Percentiles rank a stretch among this genome's conserved stretches.
Conservation (phyloP, 1,139 yeast genomes). For the Lodderomyces oxycetoniae region DNA sequence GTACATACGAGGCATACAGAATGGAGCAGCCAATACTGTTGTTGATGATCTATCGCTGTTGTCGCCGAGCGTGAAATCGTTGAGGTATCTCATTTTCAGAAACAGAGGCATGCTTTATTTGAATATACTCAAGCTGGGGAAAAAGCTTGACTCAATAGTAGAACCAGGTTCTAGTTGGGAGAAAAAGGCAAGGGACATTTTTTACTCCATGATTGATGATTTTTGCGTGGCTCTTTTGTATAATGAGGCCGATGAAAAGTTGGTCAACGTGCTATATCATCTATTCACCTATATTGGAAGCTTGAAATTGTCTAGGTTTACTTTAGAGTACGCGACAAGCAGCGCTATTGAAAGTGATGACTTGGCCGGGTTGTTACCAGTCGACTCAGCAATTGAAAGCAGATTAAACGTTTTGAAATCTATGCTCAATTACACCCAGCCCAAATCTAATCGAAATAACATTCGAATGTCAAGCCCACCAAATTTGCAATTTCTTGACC, state of each 20-base stretch:
- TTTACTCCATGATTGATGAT: slow-evolving; percentile 51
- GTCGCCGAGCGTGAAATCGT: slow-evolving; percentile 67
- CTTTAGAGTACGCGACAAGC: slow-evolving; percentile 59
- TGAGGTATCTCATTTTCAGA: slow-evolving; percentile 73
- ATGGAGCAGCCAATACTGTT: slow-evolving; percentile 28
- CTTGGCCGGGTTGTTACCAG: slow-evolving; percentile 34
- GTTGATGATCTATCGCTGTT: slow-evolving; percentile 42
- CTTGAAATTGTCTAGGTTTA: slow-evolving; percentile 51
- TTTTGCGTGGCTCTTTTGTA: slow-evolving; percentile 52
- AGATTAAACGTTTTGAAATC: background rate
- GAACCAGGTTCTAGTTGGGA: slow-evolving; percentile 6
- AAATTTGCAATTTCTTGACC: slow-evolving; percentile 18
- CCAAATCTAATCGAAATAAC: background rate
- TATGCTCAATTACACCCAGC: background rate
- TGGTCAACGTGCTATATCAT: slow-evolving; percentile 45
- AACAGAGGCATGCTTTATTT: slow-evolving; percentile 75
- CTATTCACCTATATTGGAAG: slow-evolving; percentile 47
- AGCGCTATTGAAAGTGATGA: slow-evolving; percentile 46
- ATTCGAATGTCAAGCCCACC: background rate
- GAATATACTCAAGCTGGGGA: slow-evolving; percentile 31
- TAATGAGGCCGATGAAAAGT: slow-evolving; percentile 58
- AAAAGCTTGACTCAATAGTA: background rate
- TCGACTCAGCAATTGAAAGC: slow-evolving; percentile 13
- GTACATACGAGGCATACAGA: slow-evolving; percentile 38
- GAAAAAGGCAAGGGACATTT: slow-evolving; percentile 21